phyloP scores from a whole-genome alignment of 768 basidiomycete species.

The Leccinum ochraceum region DNA sequence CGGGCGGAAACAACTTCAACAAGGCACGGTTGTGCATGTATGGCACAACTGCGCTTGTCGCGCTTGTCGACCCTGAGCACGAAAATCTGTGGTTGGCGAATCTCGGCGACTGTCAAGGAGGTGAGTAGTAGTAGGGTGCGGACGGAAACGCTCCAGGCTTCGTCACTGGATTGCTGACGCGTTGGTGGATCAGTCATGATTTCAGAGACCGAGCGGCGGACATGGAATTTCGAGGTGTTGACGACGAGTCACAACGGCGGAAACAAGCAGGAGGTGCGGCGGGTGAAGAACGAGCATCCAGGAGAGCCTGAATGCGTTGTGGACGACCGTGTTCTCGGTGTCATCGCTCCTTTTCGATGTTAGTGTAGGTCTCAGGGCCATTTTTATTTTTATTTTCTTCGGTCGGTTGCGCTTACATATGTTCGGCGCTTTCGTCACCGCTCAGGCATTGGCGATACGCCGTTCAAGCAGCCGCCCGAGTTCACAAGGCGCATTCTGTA shows the following conservation, averaged over 20 bases:
- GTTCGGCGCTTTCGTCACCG: slow-evolving; percentile 9
- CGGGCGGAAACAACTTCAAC: slow-evolving; percentile 59
- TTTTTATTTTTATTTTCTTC: neutral
- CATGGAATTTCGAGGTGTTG: slow-evolving; percentile 61
- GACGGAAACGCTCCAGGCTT: neutral
- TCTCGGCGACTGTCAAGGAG: slow-evolving; percentile 78
- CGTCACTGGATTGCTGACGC: slow-evolving; percentile 4
- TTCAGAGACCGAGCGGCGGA: slow-evolving; percentile 45
- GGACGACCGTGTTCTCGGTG: slow-evolving; percentile 70
- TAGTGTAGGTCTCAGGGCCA: slow-evolving; percentile 32
- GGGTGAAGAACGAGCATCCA: slow-evolving; percentile 65
- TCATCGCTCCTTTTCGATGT: slow-evolving; percentile 79
- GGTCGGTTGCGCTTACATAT: slow-evolving; percentile 10
- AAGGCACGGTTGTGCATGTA: slow-evolving; percentile 75
- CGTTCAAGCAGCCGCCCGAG: slow-evolving; percentile 71
- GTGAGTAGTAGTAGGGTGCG: slow-evolving; percentile 39
- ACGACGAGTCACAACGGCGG: slow-evolving; percentile 73
- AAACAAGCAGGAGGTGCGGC: slow-evolving; percentile 64
- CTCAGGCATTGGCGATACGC: slow-evolving; percentile 66
- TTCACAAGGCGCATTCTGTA: slow-evolving; percentile 68
- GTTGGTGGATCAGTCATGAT: slow-evolving; percentile 47
- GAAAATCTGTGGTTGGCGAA: slow-evolving; percentile 79
- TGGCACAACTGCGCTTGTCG: slow-evolving; percentile 74
- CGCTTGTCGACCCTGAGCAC: slow-evolving; percentile 68
- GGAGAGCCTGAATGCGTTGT: slow-evolving; percentile 67